Evolutionary conservation across 768 basidiomycete species (phyloP).

Genomic region (Mycena sanguinolenta): DNA sequence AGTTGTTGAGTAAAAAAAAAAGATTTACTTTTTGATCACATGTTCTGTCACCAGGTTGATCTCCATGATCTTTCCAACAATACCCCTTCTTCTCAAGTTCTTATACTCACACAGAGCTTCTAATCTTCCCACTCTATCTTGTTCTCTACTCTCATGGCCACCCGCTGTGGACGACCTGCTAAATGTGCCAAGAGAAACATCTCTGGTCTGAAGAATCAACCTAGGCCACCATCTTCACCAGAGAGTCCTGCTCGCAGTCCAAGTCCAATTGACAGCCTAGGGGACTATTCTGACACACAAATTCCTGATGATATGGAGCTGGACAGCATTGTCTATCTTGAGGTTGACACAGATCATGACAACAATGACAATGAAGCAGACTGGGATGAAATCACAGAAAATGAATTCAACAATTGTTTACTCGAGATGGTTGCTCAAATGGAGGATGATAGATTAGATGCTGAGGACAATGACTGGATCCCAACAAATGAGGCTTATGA

Average conservation of each 20-base stretch:
- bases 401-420: not conserved
- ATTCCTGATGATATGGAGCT: constrained; percentile 1
- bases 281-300: constrained; percentile 4
- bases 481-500: not conserved
- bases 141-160: not conserved
- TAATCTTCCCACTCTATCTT: not conserved
- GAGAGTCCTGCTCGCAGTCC: not conserved
- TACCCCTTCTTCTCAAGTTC: not conserved
- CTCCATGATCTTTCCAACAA: no score
- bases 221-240: not conserved
- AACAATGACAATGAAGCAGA: constrained; percentile 8
- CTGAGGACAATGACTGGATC: constrained; percentile 12
- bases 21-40: no score
- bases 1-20: no score
- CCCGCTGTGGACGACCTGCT: not conserved
- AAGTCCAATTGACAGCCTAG: not conserved
- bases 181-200: not conserved
- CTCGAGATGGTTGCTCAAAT: not conserved
- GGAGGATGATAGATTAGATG: constrained; percentile 7
- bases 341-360: constrained; percentile 10
- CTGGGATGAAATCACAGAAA: constrained; percentile 7
- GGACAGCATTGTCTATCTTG: constrained; percentile 9
- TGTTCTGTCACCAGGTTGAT: no score
- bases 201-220: not conserved
- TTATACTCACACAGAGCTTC: not conserved